Evolutionary conservation across 805 yeast genomes (phyloP).

Genomic region (Metahyphopichia silvanorum): DNA sequence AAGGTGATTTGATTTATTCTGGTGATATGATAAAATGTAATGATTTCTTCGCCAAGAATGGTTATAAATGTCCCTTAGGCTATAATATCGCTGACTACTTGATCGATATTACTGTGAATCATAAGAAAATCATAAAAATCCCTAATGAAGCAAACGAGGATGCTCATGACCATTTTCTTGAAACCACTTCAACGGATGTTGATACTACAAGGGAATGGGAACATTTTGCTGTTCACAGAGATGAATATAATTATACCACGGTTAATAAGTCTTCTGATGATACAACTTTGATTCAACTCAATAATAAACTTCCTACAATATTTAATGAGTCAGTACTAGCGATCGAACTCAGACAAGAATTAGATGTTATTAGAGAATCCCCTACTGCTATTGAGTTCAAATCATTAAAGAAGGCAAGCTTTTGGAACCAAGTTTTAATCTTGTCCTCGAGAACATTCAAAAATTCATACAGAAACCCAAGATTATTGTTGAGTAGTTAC

Average conservation of each 20-base stretch:
- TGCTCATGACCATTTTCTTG: constrained; percentile 27
- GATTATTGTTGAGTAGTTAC: constrained; percentile 81
- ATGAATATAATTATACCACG: constrained; percentile 46
- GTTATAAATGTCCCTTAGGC: constrained; percentile 82
- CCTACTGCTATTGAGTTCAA: constrained; percentile 24
- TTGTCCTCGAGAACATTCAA: constrained; percentile 85
- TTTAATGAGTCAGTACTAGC: constrained; percentile 39
- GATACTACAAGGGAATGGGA: constrained; percentile 82
- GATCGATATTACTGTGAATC: constrained; percentile 83
- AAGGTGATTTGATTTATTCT: constrained; percentile 82
- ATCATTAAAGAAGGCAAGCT: constrained; percentile 48
- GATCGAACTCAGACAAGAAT: constrained; percentile 38
- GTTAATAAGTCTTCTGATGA: constrained; percentile 14
- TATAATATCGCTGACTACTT: constrained; percentile 92
- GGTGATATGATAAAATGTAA: constrained; percentile 77
- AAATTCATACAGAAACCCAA: constrained; percentile 90
- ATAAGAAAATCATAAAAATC: constrained; percentile 29
- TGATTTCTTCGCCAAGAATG: constrained; percentile 70
- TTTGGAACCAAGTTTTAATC: constrained; percentile 65
- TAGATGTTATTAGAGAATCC: constrained; percentile 19
- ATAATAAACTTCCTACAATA: constrained; percentile 29
- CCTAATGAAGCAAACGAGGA: constrained; percentile 15
- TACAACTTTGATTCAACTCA: constrained; percentile 17
- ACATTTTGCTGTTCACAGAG: constrained; percentile 78
- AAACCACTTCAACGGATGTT: constrained; percentile 27